A percentile compares a stretch with the other conserved stretches of the same genome.
These are phyloP conservation scores for Globisporangium canariense DNA, from an alignment of 352 stramenopile genomes.

Conservation along the genomic window DNA sequence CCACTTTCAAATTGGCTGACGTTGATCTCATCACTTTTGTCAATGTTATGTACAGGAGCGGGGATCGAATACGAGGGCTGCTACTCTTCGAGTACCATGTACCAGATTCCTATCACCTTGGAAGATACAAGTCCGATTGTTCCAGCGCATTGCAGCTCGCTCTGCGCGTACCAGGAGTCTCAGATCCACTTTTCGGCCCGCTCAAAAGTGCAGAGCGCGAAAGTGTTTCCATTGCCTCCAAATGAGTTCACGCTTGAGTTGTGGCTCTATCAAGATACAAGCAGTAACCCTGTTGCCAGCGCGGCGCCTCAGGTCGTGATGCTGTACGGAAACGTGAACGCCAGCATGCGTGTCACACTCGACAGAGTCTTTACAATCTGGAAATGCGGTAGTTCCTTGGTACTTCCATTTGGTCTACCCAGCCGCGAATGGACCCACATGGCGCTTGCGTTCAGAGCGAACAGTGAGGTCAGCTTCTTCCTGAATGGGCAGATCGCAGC, in stretches of 20 bases:
- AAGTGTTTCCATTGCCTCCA: constrained; percentile 21
- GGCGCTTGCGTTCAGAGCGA: constrained; percentile 24
- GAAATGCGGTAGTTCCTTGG: constrained; percentile 26
- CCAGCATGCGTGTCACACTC: constrained; percentile 15
- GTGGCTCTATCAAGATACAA: constrained; percentile 28
- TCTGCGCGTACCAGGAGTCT: constrained; percentile 25
- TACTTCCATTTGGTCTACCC: constrained; percentile 29
- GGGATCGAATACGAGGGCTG: constrained; percentile 36
- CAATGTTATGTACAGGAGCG: constrained; percentile 21
- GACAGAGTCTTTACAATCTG: constrained; percentile 28
- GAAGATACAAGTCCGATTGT: neutral
- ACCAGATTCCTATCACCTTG: constrained; percentile 11
- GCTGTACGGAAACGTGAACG: constrained; percentile 23
- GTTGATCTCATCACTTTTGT: neutral
- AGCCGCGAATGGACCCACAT: constrained; percentile 36
- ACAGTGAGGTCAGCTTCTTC: constrained; percentile 22
- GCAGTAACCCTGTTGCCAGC: constrained; percentile 2
- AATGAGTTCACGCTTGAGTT: constrained; percentile 38
- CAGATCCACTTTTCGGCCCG: constrained; percentile 32
- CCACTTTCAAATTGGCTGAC: neutral
- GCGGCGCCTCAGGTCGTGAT: constrained; percentile 26
- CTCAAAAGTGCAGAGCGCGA: constrained; percentile 25
- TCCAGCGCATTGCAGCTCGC: constrained; percentile 22
- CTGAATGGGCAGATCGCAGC: constrained; percentile 28
- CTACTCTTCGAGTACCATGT: constrained; percentile 22